phyloP scores from a whole-genome alignment of 2,329 filamentous ascomycete genomes.

The Hansfordia pulvinata region DNA sequence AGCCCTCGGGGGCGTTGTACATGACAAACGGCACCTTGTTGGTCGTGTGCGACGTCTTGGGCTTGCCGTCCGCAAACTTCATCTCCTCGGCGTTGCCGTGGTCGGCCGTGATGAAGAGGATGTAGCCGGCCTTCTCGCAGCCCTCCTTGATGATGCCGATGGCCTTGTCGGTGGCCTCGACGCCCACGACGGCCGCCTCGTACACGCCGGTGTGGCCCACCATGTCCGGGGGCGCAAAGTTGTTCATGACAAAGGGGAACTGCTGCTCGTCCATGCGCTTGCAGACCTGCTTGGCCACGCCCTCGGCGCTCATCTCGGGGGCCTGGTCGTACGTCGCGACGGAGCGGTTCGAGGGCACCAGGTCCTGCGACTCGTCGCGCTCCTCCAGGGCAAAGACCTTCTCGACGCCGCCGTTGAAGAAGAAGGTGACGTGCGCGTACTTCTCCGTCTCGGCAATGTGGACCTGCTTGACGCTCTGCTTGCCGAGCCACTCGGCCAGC shows the following conservation, averaged over 20 bases:
- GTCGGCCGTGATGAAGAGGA: slow-evolving; percentile 90
- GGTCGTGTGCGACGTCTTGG: slow-evolving; percentile 94
- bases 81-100: slow-evolving; percentile 99
- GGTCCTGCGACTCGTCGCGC: slow-evolving; percentile 66
- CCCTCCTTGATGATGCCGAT: slow-evolving; percentile 87
- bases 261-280: slow-evolving; percentile 76
- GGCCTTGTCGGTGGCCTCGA: slow-evolving; percentile 78
- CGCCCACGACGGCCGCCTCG: slow-evolving; percentile 78
- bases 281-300: slow-evolving; percentile 76
- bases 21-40: slow-evolving; percentile 98
- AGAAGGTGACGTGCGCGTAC: slow-evolving; percentile 98
- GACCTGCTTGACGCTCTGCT: slow-evolving; percentile 81
- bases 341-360: slow-evolving; percentile 75
- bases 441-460: slow-evolving; percentile 98
- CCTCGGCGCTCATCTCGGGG: slow-evolving; percentile 89
- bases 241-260: slow-evolving; percentile 99
- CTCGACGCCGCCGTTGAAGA: slow-evolving; percentile 98
- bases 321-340: slow-evolving; percentile 92
- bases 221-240: slow-evolving; percentile 99
- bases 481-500: slow-evolving; percentile 90
- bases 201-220: slow-evolving; percentile 98
- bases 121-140: slow-evolving; percentile 86
- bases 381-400: slow-evolving; percentile 88
- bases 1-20: slow-evolving; percentile 88
- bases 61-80: slow-evolving; percentile 89